phyloP scores from a whole-genome alignment of 2,329 filamentous ascomycete genomes.

The Phyllosticta citribraziliensis region DNA sequence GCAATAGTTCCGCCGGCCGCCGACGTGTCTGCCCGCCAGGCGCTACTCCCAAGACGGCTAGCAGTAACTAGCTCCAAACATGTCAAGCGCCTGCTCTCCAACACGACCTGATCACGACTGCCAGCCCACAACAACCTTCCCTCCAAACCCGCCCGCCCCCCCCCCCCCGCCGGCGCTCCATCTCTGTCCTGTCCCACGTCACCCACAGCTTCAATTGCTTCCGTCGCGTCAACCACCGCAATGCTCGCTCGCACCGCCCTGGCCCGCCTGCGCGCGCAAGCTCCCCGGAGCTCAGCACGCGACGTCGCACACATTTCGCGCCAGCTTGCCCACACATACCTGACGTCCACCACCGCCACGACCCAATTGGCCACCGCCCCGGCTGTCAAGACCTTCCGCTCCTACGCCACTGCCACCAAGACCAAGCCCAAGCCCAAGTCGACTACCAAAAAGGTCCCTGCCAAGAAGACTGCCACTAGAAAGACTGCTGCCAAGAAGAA shows the following conservation, averaged over 20 bases:
- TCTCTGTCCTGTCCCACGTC: background rate
- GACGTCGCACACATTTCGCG: constrained; percentile 25
- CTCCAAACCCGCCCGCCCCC: background rate
- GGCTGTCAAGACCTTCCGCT: constrained; percentile 20
- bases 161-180: background rate
- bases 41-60: background rate
- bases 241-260: constrained; percentile 29
- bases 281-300: constrained; percentile 26
- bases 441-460: constrained; percentile 4
- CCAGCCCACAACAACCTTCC: constrained; percentile 1
- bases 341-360: constrained; percentile 11
- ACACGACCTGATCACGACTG: constrained; percentile 1
- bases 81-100: background rate
- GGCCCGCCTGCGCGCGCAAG: constrained; percentile 25
- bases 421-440: constrained; percentile 17
- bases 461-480: constrained; percentile 5
- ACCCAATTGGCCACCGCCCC: constrained; percentile 13
- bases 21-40: background rate
- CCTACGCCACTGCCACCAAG: constrained; percentile 25
- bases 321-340: constrained; percentile 19
- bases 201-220: background rate
- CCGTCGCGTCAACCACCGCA: background rate
- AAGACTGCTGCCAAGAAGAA: constrained; percentile 9
- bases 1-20: no score
- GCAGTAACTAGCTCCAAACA: background rate